These are phyloP conservation scores for Perilla frutescens DNA, from an alignment of 257 asterid genomes.

Conservation along the genomic window DNA sequence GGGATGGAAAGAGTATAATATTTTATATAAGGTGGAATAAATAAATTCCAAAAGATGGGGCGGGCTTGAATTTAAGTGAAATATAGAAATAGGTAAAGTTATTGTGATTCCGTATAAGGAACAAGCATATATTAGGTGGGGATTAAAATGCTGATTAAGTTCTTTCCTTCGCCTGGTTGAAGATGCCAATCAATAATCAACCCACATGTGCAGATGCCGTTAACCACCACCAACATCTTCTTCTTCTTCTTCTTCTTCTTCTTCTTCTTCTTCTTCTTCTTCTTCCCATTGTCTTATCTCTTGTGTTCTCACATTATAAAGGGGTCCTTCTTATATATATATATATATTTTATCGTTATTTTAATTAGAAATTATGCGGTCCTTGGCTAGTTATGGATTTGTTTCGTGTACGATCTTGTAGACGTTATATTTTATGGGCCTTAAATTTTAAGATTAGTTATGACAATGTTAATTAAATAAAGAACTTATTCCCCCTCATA, in stretches of 20 bases:
- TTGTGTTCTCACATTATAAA: slow-evolving; percentile 21
- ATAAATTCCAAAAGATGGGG: slow-evolving; percentile 25
- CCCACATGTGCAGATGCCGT: slow-evolving; percentile 46
- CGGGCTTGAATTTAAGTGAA: slow-evolving; percentile 22
- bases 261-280: no score
- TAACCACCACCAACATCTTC: slow-evolving; percentile 29
- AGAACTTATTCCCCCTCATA: no score
- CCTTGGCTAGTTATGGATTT: no score
- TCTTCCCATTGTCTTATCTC: neutral
- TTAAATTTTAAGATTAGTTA: no score
- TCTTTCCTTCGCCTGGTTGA: slow-evolving; percentile 47
- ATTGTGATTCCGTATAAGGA: slow-evolving; percentile 33
- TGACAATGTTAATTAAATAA: no score
- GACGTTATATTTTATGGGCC: no score
- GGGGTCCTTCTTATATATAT: no score
- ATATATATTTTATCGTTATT: no score
- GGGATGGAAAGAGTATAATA: no score
- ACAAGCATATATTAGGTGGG: slow-evolving; percentile 36
- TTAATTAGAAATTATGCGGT: no score
- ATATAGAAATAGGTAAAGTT: neutral
- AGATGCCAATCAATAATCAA: slow-evolving; percentile 45
- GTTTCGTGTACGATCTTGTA: no score
- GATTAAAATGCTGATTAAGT: slow-evolving; percentile 34
- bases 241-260: neutral
- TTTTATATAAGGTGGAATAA: neutral